Evolutionary conservation across 352 stramenopile species (phyloP).

Genomic region (Globisporangium cederbergense): DNA sequence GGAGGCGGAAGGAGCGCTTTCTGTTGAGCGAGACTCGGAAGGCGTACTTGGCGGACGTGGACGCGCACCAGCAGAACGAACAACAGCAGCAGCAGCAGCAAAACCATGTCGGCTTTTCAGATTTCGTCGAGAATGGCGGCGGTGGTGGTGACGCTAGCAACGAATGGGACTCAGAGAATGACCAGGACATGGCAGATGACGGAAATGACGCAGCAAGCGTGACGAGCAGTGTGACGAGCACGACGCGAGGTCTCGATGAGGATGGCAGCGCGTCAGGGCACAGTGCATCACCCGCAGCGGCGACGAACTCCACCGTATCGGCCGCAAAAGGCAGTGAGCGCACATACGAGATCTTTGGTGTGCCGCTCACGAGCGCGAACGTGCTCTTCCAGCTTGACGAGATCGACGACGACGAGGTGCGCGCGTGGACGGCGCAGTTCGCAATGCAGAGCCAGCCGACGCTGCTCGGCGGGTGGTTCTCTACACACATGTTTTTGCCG

Average conservation of each 20-base stretch:
- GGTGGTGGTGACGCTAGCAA: slow-evolving; percentile 14
- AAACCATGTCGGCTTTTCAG: background rate
- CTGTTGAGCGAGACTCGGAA: slow-evolving; percentile 53
- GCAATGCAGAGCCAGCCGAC: slow-evolving; percentile 37
- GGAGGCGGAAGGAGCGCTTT: slow-evolving; percentile 66
- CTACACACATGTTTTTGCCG: slow-evolving; percentile 74
- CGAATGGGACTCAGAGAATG: slow-evolving; percentile 50
- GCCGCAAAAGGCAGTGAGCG: slow-evolving; percentile 22
- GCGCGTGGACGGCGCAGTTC: slow-evolving; percentile 51
- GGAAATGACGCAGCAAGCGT: slow-evolving; percentile 23
- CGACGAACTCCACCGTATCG: background rate
- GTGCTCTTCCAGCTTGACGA: slow-evolving; percentile 74
- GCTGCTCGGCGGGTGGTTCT: slow-evolving; percentile 73
- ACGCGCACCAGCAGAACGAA: slow-evolving; percentile 7
- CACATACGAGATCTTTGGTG: slow-evolving; percentile 67
- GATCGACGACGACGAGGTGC: slow-evolving; percentile 66
- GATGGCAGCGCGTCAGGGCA: background rate
- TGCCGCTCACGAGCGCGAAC: slow-evolving; percentile 66
- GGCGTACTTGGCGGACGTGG: slow-evolving; percentile 54
- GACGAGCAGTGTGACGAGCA: slow-evolving; percentile 9
- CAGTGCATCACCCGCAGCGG: background rate
- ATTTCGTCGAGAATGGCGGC: background rate
- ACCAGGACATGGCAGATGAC: slow-evolving; percentile 33
- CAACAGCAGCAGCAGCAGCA: background rate
- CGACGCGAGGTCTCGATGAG: slow-evolving; percentile 3